Percentiles rank a stretch among this genome's conserved stretches.
Evolutionary conservation across 2,329 filamentous ascomycete species (phyloP).

Genomic region (Thermomyces lanuginosus): DNA sequence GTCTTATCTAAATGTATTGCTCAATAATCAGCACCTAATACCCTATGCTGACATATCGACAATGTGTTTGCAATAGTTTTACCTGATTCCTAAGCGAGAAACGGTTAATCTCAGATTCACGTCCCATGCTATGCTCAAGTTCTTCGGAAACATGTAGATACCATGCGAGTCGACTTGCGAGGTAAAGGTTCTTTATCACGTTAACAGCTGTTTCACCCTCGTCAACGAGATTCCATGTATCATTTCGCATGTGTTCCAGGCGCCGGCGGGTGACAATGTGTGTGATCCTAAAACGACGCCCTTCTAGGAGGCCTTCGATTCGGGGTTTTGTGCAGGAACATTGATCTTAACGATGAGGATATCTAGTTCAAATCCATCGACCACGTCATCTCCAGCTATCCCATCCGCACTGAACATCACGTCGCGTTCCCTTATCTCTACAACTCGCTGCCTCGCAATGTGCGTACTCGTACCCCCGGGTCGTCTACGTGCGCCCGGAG

Average conservation of each 20-base stretch:
- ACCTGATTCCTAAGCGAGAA: no score
- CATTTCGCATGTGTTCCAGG: constrained; percentile 94
- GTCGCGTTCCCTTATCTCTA: constrained; percentile 92
- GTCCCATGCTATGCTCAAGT: constrained; percentile 93
- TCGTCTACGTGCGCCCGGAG: constrained; percentile 76
- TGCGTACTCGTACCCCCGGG: constrained; percentile 87
- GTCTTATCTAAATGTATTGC: no score
- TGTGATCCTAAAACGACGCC: constrained; percentile 89
- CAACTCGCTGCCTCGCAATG: constrained; percentile 87
- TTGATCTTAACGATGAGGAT: constrained; percentile 96
- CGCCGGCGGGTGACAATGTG: constrained; percentile 99
- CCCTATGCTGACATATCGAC: no score
- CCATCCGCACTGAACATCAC: constrained; percentile 86
- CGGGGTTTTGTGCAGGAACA: constrained; percentile 94
- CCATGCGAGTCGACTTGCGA: constrained; percentile 94
- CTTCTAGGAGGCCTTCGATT: constrained; percentile 92
- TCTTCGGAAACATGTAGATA: constrained; percentile 99
- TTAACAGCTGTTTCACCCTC: constrained; percentile 90
- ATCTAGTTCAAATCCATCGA: constrained; percentile 99
- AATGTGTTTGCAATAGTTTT: no score
- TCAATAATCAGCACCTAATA: no score
- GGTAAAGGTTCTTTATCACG: constrained; percentile 95
- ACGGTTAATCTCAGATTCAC: constrained; percentile 99
- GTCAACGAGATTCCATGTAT: constrained; percentile 95
- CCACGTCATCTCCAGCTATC: constrained; percentile 92